Evolutionary conservation across 202 grass and related monocot genomes (phyloP), one percentile per base, ranked within the genome.

Genomic region (Zoysia matrella): DNA sequence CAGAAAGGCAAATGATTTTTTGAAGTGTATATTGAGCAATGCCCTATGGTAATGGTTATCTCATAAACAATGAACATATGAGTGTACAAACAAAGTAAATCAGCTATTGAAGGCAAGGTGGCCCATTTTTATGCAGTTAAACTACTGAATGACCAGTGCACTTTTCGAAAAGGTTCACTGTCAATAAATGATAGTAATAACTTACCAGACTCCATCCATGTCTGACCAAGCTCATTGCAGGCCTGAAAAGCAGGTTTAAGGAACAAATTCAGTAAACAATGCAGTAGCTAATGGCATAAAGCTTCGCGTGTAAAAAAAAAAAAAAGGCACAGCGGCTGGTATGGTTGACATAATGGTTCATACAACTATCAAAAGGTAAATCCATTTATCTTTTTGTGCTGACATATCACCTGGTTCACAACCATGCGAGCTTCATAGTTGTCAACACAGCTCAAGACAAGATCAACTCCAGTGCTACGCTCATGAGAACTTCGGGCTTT

Each of bases 371-470:
- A 56, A 70, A 47, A 78, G 10, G 15, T 68, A 80, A 48, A 82
- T 15, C 61, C 63, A 8, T 72, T 71, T 44, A 65, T 12, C 65
- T 79, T 48, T 11, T 7, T 70, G 15, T 48, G 56, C n/a, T 41
- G 18, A 43, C 30, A 39, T 18, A 22, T 80, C 53, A 98, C 95
- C 95, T 98, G 95, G 52, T 98, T 98, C 47, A 98, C 92, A 67
- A 91, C 95, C 95, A 98, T 98, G 78, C 95, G 90, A 86, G 95
- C 92, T 88, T 98, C 95, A 80, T 98, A 98, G 55, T 98, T 98
- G 87, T 98, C 95, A 68, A 98, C 95, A 68, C 95, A 98, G 58
- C 92, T 95, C 85, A 98, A 88, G 82, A 98, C 74, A 93, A 98
- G 95, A 93, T 98, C 86, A 82, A 98, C 90, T 83, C 92, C 90